Base-by-base conservation (phyloP, 306 rosid genomes). In the Hippophae gyantsensis region DNA sequence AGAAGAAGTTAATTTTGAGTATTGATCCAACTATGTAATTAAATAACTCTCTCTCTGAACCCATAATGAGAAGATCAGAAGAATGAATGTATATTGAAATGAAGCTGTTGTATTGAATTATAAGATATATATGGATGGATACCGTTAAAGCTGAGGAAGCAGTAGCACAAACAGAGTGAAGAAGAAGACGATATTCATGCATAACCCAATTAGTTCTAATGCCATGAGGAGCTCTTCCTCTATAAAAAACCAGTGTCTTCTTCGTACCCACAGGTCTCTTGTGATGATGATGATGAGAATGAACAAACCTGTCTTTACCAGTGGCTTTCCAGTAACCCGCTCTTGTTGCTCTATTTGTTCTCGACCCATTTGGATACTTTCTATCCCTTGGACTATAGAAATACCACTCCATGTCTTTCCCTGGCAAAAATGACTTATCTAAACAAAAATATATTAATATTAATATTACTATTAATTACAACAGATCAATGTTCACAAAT, bases 311-410 rank as follows among this genome's bases (percentile, higher is more conserved):
- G 64, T 90, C 97, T 66, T 90, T 90, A 7, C 97, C 97, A 0
- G 97, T 90, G 6, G 97, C 97, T 68, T 90, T 90, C 97, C 97
- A 90, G 57, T 90, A 90, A 47, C 97, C 97, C 2, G 81, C 96
- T 62, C 77, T 60, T 6, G 97, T 90, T 6, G 98, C 98, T 23
- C 98, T 48, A 62, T 90, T 90, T 6, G 96, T 90, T 63, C 98
- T 87, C n/a, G 98, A 90, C 12, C 98, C 98, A 38, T 90, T 90
- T n/a, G 98, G 98, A 57, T 90, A 90, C 78, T 90, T 90, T 18
- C 95, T 73, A 44, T 90, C 95, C 53, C 96, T 82, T 48, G 92
- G 98, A 52, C 98, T 87, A 25, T 87, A 90, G 63, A 90, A 90
- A 42, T 90, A 90, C 98, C 98, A 90, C 76, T 90, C 98, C 96